Conservation (phyloP, 768 basidiomycete species). For the Mycena metata region DNA sequence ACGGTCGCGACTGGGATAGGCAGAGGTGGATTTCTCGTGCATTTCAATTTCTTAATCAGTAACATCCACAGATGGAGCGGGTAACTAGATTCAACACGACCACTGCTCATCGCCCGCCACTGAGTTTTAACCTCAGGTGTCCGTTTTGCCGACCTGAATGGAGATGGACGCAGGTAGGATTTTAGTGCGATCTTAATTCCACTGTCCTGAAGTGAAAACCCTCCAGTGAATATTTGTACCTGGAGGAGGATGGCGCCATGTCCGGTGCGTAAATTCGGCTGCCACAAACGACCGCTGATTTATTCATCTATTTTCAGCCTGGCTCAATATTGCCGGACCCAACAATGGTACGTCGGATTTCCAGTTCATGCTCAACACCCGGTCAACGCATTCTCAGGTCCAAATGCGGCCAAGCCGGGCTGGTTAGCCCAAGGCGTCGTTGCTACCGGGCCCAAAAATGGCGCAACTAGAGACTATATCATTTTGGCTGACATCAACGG, state of each 20-base stretch:
- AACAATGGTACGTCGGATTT: background rate
- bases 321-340: conserved; percentile 1
- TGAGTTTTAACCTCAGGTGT: conserved; percentile 9
- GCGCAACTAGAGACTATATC: conserved; percentile 1
- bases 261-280: background rate
- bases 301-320: background rate
- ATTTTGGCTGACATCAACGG: conserved; percentile 18
- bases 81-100: background rate
- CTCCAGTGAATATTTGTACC: conserved; percentile 12
- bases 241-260: conserved; percentile 17
- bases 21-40: too few species aligned
- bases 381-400: background rate
- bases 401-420: conserved; percentile 7
- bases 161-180: background rate
- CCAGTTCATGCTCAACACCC: too few species aligned
- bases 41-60: too few species aligned
- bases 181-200: too few species aligned
- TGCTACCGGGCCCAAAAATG: conserved; percentile 11
- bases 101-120: too few species aligned
- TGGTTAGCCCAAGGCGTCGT: conserved; percentile 18
- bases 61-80: background rate
- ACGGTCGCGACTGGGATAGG: conserved; percentile 13
- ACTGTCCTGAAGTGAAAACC: too few species aligned
- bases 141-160: conserved; percentile 16
- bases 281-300: too few species aligned